Evolutionary conservation across 2,329 filamentous ascomycete species (phyloP).

Genomic region (Fusarium cicatricum): DNA sequence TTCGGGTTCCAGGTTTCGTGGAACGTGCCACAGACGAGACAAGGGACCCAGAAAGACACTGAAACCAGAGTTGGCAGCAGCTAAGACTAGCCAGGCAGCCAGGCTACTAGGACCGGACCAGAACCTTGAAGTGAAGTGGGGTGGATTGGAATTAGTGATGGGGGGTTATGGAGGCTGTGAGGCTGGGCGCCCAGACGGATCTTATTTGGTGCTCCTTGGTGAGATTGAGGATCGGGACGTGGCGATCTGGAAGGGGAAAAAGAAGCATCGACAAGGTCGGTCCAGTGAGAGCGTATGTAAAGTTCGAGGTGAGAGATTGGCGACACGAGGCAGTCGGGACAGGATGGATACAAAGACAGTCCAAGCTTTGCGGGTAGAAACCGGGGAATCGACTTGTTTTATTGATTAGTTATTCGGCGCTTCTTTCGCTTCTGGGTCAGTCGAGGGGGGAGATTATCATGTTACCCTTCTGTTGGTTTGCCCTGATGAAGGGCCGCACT

Average conservation of each 20-base stretch:
- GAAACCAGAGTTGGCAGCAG: conserved; percentile 1
- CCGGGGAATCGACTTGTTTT: conserved; percentile 11
- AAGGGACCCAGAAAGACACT: conserved; percentile 16
- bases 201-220: conserved; percentile 7
- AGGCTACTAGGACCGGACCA: background rate
- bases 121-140: background rate
- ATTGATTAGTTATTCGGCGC: background rate
- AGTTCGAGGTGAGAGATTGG: background rate
- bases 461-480: background rate
- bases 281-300: background rate
- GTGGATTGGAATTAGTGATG: conserved; percentile 1
- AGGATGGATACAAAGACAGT: background rate
- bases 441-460: too few species aligned
- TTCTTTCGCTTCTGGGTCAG: too few species aligned
- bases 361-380: conserved; percentile 1
- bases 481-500: too few species aligned
- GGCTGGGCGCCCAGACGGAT: conserved; percentile 24
- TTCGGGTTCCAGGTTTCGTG: conserved; percentile 22
- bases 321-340: conserved; percentile 1
- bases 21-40: conserved; percentile 22
- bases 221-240: conserved; percentile 9
- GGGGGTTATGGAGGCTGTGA: conserved; percentile 16
- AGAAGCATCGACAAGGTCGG: conserved; percentile 16
- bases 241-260: conserved; percentile 28
- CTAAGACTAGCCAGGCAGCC: background rate